Evolutionary conservation across 208 protist species (phyloP).

Genomic region (Pavlovales sp.): DNA sequence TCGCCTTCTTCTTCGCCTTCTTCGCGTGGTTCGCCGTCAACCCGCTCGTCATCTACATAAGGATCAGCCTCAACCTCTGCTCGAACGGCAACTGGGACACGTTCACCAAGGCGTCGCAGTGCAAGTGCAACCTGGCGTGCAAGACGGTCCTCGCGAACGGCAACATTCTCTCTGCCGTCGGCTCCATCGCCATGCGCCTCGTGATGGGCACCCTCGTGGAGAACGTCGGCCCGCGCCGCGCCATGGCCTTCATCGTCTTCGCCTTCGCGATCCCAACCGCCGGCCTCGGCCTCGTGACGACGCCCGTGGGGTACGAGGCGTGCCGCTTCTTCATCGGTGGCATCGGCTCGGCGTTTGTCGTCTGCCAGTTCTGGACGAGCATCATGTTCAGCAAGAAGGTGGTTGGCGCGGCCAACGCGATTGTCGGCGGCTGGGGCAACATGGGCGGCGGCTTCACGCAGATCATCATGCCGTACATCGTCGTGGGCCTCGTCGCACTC

Average conservation of each 20-base stretch:
- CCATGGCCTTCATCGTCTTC: background rate
- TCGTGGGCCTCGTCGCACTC: background rate
- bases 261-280: background rate
- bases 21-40: background rate
- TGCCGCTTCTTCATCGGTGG: conserved; percentile 24
- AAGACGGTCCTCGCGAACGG: background rate
- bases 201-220: background rate
- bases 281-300: background rate
- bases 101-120: background rate
- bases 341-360: conserved; percentile 1
- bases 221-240: background rate
- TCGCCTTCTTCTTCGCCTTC: conserved; percentile 27
- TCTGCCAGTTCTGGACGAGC: conserved; percentile 12
- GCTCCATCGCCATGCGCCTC: conserved; percentile 20
- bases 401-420: conserved; percentile 14
- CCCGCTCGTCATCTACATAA: background rate
- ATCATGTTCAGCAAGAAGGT: background rate
- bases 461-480: background rate
- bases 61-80: background rate
- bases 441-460: conserved; percentile 37
- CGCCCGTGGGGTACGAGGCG: background rate
- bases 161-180: background rate
- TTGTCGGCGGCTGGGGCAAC: conserved; percentile 37
- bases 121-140: background rate
- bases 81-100: background rate